Base-by-base conservation (phyloP, 2,329 filamentous ascomycete genomes). In the Malbranchea zuffiana region DNA sequence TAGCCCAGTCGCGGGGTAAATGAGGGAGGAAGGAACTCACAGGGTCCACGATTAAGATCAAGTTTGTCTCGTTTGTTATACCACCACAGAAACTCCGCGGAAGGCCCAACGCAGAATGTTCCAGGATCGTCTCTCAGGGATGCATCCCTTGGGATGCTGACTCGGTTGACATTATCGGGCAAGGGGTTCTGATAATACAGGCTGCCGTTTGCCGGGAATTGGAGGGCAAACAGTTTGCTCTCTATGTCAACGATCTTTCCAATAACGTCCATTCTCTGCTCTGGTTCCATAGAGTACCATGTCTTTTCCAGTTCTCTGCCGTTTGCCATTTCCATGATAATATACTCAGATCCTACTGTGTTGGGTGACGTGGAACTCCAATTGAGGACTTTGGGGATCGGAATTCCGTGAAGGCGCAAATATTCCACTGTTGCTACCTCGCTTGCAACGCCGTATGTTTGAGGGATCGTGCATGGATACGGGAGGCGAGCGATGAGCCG, bases 361-460 rank as follows among this genome's bases (percentile, higher is more conserved):
- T 53, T 53, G 10, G 43, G 42, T 11, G 41, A 7, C 11, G 15
- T 35, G 4, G 42, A 20, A 1, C 44, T 43, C 32, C 51, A 57
- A 11, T 28, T 48, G 6, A 54, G 29, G 15, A 56, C 30, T 21
- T 41, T 45, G 11, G 52, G 54, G 23, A 44, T 42, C 12, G 53
- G 48, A 8, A 58, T 43, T 1, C 44, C 50, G 34, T 49, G 43
- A 3, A 32, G 27, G 6, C 51, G 52, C n/a, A 56, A 38, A 43
- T 54, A 51, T 15, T 48, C 49, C 40, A 57, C 40, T 2, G 55
- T 56, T 19, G 56, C 56, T n/a, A 57, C 56, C 33, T 60, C 54
- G 33, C 53, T 57, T 6, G 53, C 55, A 21, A 54, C 44, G 11
- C 45, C 43, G 19, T 52, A 29, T 13, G 42, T 30, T 25, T 45